phyloP scores from a whole-genome alignment of 805 yeast species.

The Candida berthetii region DNA sequence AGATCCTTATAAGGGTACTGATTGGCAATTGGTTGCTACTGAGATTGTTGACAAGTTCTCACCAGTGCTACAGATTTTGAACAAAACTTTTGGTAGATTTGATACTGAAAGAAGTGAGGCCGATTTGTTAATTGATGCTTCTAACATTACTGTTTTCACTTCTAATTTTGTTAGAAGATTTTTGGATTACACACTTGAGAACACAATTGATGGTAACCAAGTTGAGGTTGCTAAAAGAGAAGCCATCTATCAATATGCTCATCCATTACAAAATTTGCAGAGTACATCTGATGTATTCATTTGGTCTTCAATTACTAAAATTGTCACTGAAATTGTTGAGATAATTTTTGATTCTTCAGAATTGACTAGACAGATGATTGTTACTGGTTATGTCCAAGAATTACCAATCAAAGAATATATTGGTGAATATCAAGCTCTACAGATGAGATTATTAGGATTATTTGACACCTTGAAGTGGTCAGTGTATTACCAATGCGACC shows the following conservation, averaged over 20 bases:
- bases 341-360: constrained; percentile 29
- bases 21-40: constrained; percentile 51
- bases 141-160: constrained; percentile 33
- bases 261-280: constrained; percentile 30
- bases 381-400: constrained; percentile 11
- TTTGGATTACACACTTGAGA: constrained; percentile 14
- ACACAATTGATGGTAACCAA: constrained; percentile 7
- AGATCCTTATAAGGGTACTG: constrained; percentile 34
- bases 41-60: constrained; percentile 46
- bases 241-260: constrained; percentile 42
- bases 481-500: constrained; percentile 33
- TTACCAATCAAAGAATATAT: constrained; percentile 10
- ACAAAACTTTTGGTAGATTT: constrained; percentile 25
- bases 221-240: constrained; percentile 22
- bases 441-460: constrained; percentile 10
- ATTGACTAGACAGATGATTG: constrained; percentile 21
- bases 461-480: constrained; percentile 34
- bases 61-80: constrained; percentile 38
- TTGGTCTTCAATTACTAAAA: constrained; percentile 39
- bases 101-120: constrained; percentile 3
- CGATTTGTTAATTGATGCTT: constrained; percentile 15
- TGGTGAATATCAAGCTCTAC: background rate
- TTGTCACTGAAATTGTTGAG: constrained; percentile 31
- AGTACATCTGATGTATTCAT: constrained; percentile 39
- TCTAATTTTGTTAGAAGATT: constrained; percentile 42